Base-by-base conservation (phyloP, 2,329 filamentous ascomycete species). In the Tympanopsis confertula region DNA sequence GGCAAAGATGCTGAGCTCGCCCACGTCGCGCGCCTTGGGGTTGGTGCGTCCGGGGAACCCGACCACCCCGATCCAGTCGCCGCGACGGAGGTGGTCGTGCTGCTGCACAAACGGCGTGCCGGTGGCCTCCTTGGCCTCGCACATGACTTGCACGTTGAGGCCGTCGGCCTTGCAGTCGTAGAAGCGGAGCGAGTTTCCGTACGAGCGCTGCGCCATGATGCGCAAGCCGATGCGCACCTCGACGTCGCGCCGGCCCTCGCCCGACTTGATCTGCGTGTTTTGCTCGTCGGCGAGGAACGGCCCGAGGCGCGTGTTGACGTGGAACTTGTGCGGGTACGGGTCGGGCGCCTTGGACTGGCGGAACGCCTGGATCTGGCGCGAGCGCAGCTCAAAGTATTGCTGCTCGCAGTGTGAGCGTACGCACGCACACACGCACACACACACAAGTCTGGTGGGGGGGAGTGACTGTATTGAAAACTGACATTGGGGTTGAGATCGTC, bases 381-480 rank as follows among this genome's bases (percentile, higher is more conserved):
- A 81, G 45, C 91, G 84, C 56, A 96, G 93, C 67, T 98, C 91
- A 58, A 94, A 95, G 69, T 96, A 98, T 79, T 85, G 80, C 75
- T 82, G 51, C 12, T 39, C 19, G 38, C 35, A 15, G 40, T 7
- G 38, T 5, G 14, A n/a, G n/a, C n/a, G n/a, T n/a, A n/a, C n/a
- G n/a, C n/a, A n/a, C n/a, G n/a, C n/a, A n/a, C n/a, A n/a, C n/a
- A n/a, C n/a, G n/a, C n/a, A n/a, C n/a, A n/a, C n/a, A n/a, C n/a
- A n/a, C n/a, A n/a, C n/a, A n/a, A n/a, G n/a, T n/a, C 28, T 15
- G 7, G 15, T 7, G 2, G 13, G 10, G 12, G 3, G 13, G 14
- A 12, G 26, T 24, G 18, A 32, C 17, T 5, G 24, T 19, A n/a
- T 35, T 12, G 32, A 13, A 35, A 19, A 10, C 15, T 15, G 10